Conservation (phyloP, 2,329 filamentous ascomycete species). For the Tolypocladium nubicola region DNA sequence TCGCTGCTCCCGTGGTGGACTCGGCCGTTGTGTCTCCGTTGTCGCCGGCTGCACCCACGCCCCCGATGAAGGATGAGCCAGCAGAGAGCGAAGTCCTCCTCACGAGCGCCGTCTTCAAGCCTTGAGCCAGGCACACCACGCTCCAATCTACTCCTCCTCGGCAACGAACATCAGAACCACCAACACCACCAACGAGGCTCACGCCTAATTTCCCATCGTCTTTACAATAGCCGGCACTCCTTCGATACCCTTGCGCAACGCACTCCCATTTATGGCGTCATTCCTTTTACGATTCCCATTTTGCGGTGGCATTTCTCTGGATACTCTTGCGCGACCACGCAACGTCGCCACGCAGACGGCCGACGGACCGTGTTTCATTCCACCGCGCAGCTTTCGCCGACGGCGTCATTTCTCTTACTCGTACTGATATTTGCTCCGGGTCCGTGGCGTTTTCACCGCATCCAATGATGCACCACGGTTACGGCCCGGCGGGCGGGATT, state of each 20-base stretch:
- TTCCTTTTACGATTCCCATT: not conserved
- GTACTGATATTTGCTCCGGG: not conserved
- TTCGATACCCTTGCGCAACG: not conserved
- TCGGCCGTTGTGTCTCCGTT: conserved; percentile 3
- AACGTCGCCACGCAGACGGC: not conserved
- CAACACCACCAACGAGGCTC: not conserved
- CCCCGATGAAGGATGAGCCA: conserved; percentile 21
- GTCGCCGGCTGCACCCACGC: conserved; percentile 23
- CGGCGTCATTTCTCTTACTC: not conserved
- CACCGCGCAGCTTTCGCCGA: not conserved
- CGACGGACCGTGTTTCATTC: not conserved
- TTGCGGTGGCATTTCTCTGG: not conserved
- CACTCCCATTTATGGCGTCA: not conserved
- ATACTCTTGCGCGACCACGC: not conserved
- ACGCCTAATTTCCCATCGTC: not conserved
- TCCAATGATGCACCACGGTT: no score
- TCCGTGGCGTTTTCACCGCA: no score
- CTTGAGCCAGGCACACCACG: conserved; percentile 11
- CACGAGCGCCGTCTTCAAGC: conserved; percentile 39
- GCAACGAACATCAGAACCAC: not conserved
- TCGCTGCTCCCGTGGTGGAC: conserved; percentile 11
- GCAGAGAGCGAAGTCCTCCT: conserved; percentile 29
- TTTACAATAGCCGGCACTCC: not conserved
- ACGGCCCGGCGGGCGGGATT: not conserved
- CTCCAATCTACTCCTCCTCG: not conserved